Conservation (phyloP, 208 protist species). For the Perkinsela sp. region DNA sequence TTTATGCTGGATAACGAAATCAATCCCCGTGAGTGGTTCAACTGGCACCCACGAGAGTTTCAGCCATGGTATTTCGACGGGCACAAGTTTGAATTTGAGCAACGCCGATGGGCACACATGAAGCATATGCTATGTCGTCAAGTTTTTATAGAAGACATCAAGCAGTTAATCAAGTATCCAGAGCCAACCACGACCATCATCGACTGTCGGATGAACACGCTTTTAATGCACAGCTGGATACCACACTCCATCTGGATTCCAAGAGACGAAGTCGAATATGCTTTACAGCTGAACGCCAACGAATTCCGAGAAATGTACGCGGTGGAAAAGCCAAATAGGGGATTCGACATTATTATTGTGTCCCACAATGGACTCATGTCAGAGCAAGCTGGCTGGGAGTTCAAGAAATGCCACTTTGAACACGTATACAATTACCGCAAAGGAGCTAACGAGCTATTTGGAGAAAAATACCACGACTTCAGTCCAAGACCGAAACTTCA, state of each 20-base stretch:
- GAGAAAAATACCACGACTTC: slow-evolving; percentile 39
- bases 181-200: slow-evolving; percentile 37
- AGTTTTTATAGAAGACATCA: slow-evolving; percentile 36
- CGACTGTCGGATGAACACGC: slow-evolving; percentile 25
- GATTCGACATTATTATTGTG: slow-evolving; percentile 43
- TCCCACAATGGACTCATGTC: slow-evolving; percentile 57
- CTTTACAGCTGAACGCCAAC: slow-evolving; percentile 33
- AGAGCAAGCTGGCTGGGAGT: slow-evolving; percentile 59
- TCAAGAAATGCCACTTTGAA: slow-evolving; percentile 43
- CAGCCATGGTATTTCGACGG: slow-evolving; percentile 67
- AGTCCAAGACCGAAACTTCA: slow-evolving; percentile 25
- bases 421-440: slow-evolving; percentile 67
- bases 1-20: slow-evolving; percentile 60
- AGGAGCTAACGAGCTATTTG: slow-evolving; percentile 56
- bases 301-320: slow-evolving; percentile 65
- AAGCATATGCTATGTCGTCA: slow-evolving; percentile 57
- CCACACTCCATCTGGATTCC: slow-evolving; percentile 55
- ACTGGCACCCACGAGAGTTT: slow-evolving; percentile 64
- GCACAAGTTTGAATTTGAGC: slow-evolving; percentile 64
- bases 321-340: slow-evolving; percentile 27
- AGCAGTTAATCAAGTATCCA: slow-evolving; percentile 26
- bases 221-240: slow-evolving; percentile 54
- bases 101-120: slow-evolving; percentile 29
- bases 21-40: slow-evolving; percentile 61
- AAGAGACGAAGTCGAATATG: slow-evolving; percentile 58